Evolutionary conservation across 257 asterid species (phyloP).

Genomic region (Gentiana dahurica): DNA sequence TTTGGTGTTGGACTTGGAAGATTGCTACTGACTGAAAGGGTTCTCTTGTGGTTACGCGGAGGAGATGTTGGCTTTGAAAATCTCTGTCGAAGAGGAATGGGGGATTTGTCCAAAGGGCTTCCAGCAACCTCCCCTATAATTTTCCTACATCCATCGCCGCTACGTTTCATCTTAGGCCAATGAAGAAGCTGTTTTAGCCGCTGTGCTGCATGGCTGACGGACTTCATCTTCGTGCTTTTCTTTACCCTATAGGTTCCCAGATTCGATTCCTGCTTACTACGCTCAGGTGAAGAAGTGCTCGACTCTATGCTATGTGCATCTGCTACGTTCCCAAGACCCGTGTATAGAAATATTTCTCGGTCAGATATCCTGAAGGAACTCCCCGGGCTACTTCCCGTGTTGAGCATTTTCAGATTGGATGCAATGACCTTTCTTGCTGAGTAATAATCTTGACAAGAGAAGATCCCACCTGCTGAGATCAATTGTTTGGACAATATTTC

Average conservation of each 20-base stretch:
- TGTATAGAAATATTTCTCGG: slow-evolving; percentile 54
- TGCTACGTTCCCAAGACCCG: slow-evolving; percentile 51
- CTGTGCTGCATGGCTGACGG: slow-evolving; percentile 33
- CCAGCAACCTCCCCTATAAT: slow-evolving; percentile 12
- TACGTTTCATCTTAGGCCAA: slow-evolving; percentile 51
- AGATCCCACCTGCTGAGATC: slow-evolving; percentile 78
- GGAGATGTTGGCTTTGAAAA: slow-evolving; percentile 40
- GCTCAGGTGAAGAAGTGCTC: slow-evolving; percentile 36
- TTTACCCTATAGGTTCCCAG: slow-evolving; percentile 15
- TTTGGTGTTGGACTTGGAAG: slow-evolving; percentile 61
- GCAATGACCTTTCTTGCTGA: slow-evolving; percentile 66
- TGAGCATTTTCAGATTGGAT: slow-evolving; percentile 60
- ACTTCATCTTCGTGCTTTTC: slow-evolving; percentile 19
- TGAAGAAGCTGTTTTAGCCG: slow-evolving; percentile 51
- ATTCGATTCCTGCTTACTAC: slow-evolving; percentile 17
- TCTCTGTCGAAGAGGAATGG: slow-evolving; percentile 63
- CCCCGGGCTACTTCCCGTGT: slow-evolving; percentile 74
- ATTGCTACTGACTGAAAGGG: slow-evolving; percentile 53
- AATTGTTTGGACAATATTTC: slow-evolving; percentile 56
- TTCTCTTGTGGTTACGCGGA: slow-evolving; percentile 52
- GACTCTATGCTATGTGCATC: slow-evolving; percentile 27
- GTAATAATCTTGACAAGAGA: slow-evolving; percentile 43
- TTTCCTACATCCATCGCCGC: slow-evolving; percentile 25
- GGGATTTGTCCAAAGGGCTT: slow-evolving; percentile 26
- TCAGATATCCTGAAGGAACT: slow-evolving; percentile 77